Base-by-base conservation (phyloP, 148 eudicot genomes). In the Diospyros kaki region DNA sequence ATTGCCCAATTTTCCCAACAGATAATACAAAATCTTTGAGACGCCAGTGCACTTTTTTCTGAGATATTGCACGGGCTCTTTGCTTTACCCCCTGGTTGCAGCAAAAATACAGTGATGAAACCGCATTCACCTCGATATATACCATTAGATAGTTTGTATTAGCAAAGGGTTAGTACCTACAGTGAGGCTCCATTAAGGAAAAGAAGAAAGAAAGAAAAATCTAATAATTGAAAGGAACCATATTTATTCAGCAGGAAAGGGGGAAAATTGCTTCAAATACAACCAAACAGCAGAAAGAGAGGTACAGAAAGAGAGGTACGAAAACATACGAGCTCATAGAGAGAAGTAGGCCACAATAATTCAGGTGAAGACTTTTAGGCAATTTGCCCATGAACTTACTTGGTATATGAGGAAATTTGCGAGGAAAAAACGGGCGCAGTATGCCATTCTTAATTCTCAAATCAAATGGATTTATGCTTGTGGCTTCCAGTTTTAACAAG, bases 401-500 rank as follows among this genome's bases (percentile, higher is more conserved):
- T 43, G 97, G 98, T 72, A 88, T 76, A 51, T 52, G 52, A 45
- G 94, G 98, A 79, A 91, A 91, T 61, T 84, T 89, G 72, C 85
- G 80, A 15, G 98, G 92, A 15, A 87, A 71, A 56, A 87, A 1
- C 13, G 90, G 97, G 54, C 92, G 82, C 5, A 84, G 66, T 70
- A 79, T 18, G 73, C 91, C 90, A 65, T 81, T 83, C 79, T 91
- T 90, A 40, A 90, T 83, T 75, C 87, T 94, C 87, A 90, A 90
- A 76, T 94, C 97, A 76, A 82, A 3, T 6, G 97, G 97, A 80
- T 94, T 94, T 40, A 94, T 65, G 72, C 88, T 86, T 38, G 83
- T 81, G 46, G 98, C 98, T 82, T 94, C 94, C 72, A 94, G 50
- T 74, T 89, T 94, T 7, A 94, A 43, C 71, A 94, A 78, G 65